Evolutionary conservation across 371 early-diverging fungal genomes (phyloP), one percentile per base, ranked within the genome.

Genomic region (Astathelohania contejeani): DNA sequence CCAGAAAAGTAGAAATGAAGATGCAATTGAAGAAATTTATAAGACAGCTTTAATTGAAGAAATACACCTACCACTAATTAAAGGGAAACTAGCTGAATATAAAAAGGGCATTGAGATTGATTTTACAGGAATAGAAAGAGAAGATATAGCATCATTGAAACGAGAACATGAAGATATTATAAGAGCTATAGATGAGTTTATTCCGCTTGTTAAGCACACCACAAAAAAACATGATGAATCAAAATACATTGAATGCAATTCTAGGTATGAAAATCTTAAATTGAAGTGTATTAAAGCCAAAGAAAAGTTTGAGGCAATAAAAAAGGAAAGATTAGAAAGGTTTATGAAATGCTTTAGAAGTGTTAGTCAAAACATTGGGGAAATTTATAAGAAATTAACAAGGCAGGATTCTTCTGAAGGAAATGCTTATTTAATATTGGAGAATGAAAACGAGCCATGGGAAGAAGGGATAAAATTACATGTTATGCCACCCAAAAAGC

Each of bases 401-500:
- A 62, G 61, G 46, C 79, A 77, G 45, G 80, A 78, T 75, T 79
- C 18, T 82, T 84, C 55, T 88, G 47, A 55, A 20, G 62, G 52
- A 9, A 49, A 58, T 49, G 68, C 97, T 0, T 92, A 93, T 55
- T 68, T 98, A 58, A 83, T 79, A 6, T 66, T 88, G 47, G 96
- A 93, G 67, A 85, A 88, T 54, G 77, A 79, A 24, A 88, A 87
- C 43, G 92, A 94, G 65, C 96, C 99, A 1, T 95, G 87, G 63
- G 67, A 83, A 48, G 82, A 82, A 54, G 90, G 90, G 12, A 80
- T 95, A 47, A 83, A 84, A 63, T 93, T 89, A 76, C 92, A 95
- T 70, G 90, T 94, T 0, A 91, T 95, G 91, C 95, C 96, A 2
- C 96, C 96, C 2, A 82, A 87, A 81, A 96, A 98, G 77, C 81